A percentile compares a stretch with the other conserved stretches of the same genome.
Evolutionary conservation across 192 early-diverging fungal genomes (phyloP).

Genomic region (Entophlyctis luteolus): DNA sequence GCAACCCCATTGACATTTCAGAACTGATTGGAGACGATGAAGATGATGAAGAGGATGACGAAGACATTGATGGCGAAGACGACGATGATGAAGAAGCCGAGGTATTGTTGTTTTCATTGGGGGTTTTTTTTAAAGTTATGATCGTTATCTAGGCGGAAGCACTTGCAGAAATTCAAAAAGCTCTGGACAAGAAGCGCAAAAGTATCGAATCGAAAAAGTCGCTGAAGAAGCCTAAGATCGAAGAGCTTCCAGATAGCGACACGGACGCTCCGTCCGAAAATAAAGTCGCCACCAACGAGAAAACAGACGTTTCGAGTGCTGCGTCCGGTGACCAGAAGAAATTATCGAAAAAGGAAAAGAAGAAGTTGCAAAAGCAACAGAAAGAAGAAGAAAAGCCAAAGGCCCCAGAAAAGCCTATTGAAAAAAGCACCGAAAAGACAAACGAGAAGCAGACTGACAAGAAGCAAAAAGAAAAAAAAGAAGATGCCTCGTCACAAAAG

Average conservation of each 20-base stretch:
- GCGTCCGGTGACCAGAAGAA: conserved; percentile 16
- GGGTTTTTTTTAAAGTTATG: not conserved
- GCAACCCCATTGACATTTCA: conserved; percentile 12
- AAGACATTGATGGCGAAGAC: conserved; percentile 35
- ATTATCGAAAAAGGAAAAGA: conserved; percentile 14
- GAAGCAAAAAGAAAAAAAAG: conserved; percentile 41
- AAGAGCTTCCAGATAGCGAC: conserved; percentile 16
- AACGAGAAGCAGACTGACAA: conserved; percentile 33
- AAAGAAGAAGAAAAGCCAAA: conserved; percentile 35
- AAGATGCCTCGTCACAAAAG: conserved; percentile 38
- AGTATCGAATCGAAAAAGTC: conserved; percentile 1
- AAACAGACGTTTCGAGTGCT: not conserved
- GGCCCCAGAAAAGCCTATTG: conserved; percentile 37
- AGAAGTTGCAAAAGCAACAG: conserved; percentile 28
- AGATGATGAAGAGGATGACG: conserved; percentile 37
- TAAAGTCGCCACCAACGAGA: not conserved
- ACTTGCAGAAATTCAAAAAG: conserved; percentile 18
- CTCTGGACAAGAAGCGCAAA: conserved; percentile 19
- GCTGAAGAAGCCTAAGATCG: conserved; percentile 44
- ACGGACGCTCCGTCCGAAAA: conserved; percentile 36
- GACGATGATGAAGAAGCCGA: not conserved
- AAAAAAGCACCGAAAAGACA: conserved; percentile 36
- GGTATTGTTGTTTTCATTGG: not conserved
- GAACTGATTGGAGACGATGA: conserved; percentile 27
- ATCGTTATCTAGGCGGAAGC: not conserved